Evolutionary conservation across 441 rosid species (phyloP).

Genomic region (Arabidopsis hybrid): DNA sequence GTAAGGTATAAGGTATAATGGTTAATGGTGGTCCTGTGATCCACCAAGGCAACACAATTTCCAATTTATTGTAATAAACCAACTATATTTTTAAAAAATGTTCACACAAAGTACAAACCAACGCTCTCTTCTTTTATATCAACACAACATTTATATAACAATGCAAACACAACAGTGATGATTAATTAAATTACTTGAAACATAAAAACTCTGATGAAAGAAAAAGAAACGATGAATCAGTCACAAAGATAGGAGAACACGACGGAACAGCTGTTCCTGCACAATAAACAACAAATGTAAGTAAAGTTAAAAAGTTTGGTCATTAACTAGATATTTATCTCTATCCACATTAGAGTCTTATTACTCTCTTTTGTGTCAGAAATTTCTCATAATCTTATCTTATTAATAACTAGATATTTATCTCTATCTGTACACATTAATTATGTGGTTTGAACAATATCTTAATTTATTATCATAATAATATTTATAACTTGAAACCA

Average conservation of each 20-base stretch:
- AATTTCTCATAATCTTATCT: too few species aligned
- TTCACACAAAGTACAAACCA: constrained; percentile 23
- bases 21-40: constrained; percentile 9
- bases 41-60: constrained; percentile 9
- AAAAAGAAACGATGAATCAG: constrained; percentile 23
- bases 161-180: neutral
- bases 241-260: constrained; percentile 26
- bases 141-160: constrained; percentile 23
- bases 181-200: constrained; percentile 5
- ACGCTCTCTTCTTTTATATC: constrained; percentile 26
- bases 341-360: neutral
- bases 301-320: neutral
- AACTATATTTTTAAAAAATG: too few species aligned
- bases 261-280: constrained; percentile 45
- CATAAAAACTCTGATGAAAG: constrained; percentile 16
- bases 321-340: constrained; percentile 10
- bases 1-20: constrained; percentile 1
- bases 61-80: neutral
- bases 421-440: neutral
- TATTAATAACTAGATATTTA: constrained; percentile 3
- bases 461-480: neutral
- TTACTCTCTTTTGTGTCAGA: too few species aligned
- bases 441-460: neutral
- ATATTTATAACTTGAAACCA: neutral
- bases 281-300: neutral